Conservation (phyloP, 1,284 basidiomycete genomes). For the Vanrija pseudolonga region DNA sequence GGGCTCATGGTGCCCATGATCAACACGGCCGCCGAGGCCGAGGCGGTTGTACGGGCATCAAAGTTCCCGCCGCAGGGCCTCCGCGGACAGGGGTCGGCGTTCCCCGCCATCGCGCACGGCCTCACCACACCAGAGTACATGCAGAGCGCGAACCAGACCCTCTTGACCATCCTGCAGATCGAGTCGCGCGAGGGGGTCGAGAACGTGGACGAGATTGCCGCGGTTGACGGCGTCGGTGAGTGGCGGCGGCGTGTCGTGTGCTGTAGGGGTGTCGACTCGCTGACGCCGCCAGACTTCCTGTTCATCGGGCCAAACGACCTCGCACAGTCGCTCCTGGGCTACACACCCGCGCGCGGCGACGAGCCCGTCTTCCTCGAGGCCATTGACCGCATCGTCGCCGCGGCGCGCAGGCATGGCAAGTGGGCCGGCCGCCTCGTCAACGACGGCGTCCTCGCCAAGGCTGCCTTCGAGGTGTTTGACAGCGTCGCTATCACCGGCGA, state of each 20-base stretch:
- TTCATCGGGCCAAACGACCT: slow-evolving; percentile 45
- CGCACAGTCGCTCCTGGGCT: slow-evolving; percentile 18
- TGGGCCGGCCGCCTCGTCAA: slow-evolving; percentile 29
- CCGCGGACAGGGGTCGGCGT: slow-evolving; percentile 37
- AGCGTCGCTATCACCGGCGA: slow-evolving; percentile 28
- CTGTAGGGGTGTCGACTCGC: neutral
- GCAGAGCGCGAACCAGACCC: slow-evolving; percentile 19
- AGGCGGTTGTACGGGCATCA: slow-evolving; percentile 24
- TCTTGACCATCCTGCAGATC: slow-evolving; percentile 36
- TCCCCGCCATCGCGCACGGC: slow-evolving; percentile 29
- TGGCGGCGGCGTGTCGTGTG: neutral
- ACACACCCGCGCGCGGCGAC: slow-evolving; percentile 29
- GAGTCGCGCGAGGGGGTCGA: slow-evolving; percentile 31
- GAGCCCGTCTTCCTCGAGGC: slow-evolving; percentile 32
- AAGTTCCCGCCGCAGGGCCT: slow-evolving; percentile 38
- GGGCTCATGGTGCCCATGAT: slow-evolving; percentile 37
- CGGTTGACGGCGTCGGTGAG: slow-evolving; percentile 10
- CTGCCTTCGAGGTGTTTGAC: slow-evolving; percentile 15
- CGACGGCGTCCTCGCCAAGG: slow-evolving; percentile 19
- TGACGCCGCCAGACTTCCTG: slow-evolving; percentile 24
- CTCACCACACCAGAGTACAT: slow-evolving; percentile 33
- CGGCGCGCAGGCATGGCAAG: slow-evolving; percentile 31
- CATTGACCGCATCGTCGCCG: slow-evolving; percentile 28
- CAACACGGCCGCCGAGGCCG: slow-evolving; percentile 33
- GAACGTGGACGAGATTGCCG: slow-evolving; percentile 37